These are phyloP conservation scores for Mycosphaerella sp. DNA, from an alignment of 2,329 filamentous ascomycete genomes.

Conservation along the genomic window DNA sequence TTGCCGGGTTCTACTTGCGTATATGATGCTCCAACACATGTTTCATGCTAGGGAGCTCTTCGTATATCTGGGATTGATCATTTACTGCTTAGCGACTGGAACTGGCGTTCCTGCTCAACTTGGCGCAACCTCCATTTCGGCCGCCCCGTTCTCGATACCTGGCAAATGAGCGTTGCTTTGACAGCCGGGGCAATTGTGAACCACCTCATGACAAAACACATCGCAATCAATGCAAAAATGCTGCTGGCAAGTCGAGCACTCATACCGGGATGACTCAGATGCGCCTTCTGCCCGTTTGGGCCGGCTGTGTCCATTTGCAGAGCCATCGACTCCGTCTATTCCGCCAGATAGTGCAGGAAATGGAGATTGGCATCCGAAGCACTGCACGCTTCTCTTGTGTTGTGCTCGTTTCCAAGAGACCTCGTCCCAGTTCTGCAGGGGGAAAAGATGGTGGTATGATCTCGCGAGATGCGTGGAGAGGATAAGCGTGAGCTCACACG, in stretches of 20 bases:
- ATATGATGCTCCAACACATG: no score
- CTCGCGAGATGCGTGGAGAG: slow-evolving; percentile 86
- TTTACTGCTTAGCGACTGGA: no score
- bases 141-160: slow-evolving; percentile 12
- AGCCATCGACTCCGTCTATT: slow-evolving; percentile 19
- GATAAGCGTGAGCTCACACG: slow-evolving; percentile 85
- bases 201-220: slow-evolving; percentile 84
- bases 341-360: slow-evolving; percentile 54
- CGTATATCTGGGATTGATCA: no score
- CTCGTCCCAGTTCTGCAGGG: slow-evolving; percentile 81
- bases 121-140: slow-evolving; percentile 1
- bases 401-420: slow-evolving; percentile 73
- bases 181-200: slow-evolving; percentile 95
- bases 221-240: slow-evolving; percentile 99
- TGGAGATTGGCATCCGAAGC: slow-evolving; percentile 67
- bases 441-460: slow-evolving; percentile 91
- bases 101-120: not conserved
- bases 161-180: slow-evolving; percentile 41
- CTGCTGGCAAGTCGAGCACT: slow-evolving; percentile 75
- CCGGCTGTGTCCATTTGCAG: slow-evolving; percentile 13
- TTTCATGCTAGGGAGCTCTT: no score
- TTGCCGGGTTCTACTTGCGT: no score
- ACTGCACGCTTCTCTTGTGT: slow-evolving; percentile 47
- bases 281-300: slow-evolving; percentile 44
- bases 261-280: slow-evolving; percentile 81